Evolutionary conservation across 1,284 basidiomycete genomes (phyloP), one percentile per base, ranked within the genome.

Genomic region (Meripilus lineatus): DNA sequence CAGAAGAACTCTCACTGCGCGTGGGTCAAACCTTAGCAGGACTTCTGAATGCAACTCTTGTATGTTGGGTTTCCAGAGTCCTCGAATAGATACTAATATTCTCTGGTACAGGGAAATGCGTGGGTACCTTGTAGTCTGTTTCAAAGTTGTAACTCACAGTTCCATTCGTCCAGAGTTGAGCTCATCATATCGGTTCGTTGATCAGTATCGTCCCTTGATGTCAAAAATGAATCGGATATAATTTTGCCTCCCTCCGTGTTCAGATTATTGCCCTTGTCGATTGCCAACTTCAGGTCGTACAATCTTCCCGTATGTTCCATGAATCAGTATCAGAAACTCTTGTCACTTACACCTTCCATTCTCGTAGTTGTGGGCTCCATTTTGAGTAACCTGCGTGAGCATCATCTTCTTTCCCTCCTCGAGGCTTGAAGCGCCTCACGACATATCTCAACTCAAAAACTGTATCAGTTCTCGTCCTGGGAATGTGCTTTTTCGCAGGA

Each of bases 11-110:
- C 4, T 89, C 91, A 1, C 57, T 93, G 49, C 81, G 84, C 25
- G 79, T 89, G 1, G 85, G 91, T 2, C 89, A 93, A 65, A 92
- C 91, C 0, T 66, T 94, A 3, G 90, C 87, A 4, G 90, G 89
- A 47, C 70, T 93, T 11, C 62, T 93, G 47, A 93, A 93, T 62
- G 91, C 89, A 10, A 94, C 91, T 6, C 69, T 94, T 50, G 86
- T 87, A 55, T 52, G 75, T 64, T 7, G n/a, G 17, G 15, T 32
- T 37, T 41, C 48, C 6, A 14, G 6, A 17, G n/a, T 20, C 24
- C 24, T 20, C 23, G 35, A 38, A 40, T 45, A 15, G 48, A 38
- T 49, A 13, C 42, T 50, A 6, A 42, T 34, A 45, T 45, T 33
- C 46, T 32, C 22, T 32, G 36, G 5, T 40, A 14, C 51, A 88